Conservation (phyloP, 2,329 filamentous ascomycete genomes). For the Emericellopsis cladophorae region DNA sequence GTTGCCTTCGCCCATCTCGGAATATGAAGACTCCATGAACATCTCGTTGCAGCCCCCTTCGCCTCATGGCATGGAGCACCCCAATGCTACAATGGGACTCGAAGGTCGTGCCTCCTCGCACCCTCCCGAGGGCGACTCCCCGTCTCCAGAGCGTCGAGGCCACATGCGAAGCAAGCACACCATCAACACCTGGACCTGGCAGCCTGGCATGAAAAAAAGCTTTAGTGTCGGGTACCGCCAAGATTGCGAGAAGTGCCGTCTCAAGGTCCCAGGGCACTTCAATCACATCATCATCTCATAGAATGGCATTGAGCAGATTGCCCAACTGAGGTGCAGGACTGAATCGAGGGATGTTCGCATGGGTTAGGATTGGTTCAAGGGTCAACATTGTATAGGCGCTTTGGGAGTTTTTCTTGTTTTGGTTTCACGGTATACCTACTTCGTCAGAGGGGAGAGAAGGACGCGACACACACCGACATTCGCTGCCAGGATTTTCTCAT, state of each 20-base stretch:
- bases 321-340: no score
- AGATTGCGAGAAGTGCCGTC: constrained; percentile 66
- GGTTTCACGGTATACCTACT: no score
- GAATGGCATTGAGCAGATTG: constrained; percentile 10
- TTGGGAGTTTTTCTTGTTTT: no score
- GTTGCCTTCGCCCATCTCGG: constrained; percentile 47
- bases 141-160: constrained; percentile 37
- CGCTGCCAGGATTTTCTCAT: no score
- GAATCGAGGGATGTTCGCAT: no score
- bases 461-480: no score
- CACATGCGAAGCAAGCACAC: constrained; percentile 48
- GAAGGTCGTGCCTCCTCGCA: constrained; percentile 13
- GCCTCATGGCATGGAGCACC: constrained; percentile 20
- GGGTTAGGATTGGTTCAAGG: not conserved
- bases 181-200: constrained; percentile 46
- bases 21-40: constrained; percentile 35
- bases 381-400: no score
- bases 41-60: constrained; percentile 10
- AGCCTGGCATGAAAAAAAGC: constrained; percentile 53
- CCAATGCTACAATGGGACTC: constrained; percentile 23
- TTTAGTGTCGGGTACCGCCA: constrained; percentile 70
- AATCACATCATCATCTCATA: constrained; percentile 64
- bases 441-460: no score
- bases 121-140: constrained; percentile 19
- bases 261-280: constrained; percentile 67